Evolutionary conservation across 2,329 filamentous ascomycete species (phyloP).

Genomic region (Talaromyces sp.): DNA sequence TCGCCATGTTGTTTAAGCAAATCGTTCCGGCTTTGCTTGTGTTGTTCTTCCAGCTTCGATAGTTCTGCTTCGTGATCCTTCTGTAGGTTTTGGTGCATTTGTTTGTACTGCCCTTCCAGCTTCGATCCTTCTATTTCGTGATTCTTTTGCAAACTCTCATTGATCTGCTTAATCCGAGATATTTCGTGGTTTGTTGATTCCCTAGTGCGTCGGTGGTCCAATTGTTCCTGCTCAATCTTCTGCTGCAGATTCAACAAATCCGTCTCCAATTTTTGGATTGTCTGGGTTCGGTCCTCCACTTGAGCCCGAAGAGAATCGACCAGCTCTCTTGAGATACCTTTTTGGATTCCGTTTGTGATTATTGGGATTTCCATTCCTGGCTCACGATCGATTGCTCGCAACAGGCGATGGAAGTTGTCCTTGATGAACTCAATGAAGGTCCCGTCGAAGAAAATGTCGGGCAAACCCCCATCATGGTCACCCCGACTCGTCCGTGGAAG

Average conservation of each 20-base stretch:
- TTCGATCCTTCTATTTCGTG: slow-evolving; percentile 61
- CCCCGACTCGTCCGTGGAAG: slow-evolving; percentile 62
- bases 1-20: slow-evolving; percentile 39
- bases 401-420: slow-evolving; percentile 84
- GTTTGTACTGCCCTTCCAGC: slow-evolving; percentile 39
- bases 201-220: slow-evolving; percentile 63
- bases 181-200: slow-evolving; percentile 53
- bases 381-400: slow-evolving; percentile 82
- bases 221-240: slow-evolving; percentile 63
- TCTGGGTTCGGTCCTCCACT: slow-evolving; percentile 65
- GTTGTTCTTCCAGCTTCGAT: slow-evolving; percentile 47
- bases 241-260: slow-evolving; percentile 51
- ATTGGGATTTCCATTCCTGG: slow-evolving; percentile 82
- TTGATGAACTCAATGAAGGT: slow-evolving; percentile 92
- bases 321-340: slow-evolving; percentile 87
- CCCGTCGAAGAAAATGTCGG: slow-evolving; percentile 79
- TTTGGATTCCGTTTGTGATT: slow-evolving; percentile 71
- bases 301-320: slow-evolving; percentile 79
- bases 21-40: slow-evolving; percentile 36
- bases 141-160: slow-evolving; percentile 64
- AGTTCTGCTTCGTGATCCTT: slow-evolving; percentile 64
- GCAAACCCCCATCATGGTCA: slow-evolving; percentile 51
- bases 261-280: slow-evolving; percentile 52
- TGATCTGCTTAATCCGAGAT: slow-evolving; percentile 57
- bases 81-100: slow-evolving; percentile 62